A percentile compares a stretch with the other conserved stretches of the same genome.
Evolutionary conservation across 1,284 basidiomycete genomes (phyloP).

Genomic region (Tetrapyrgos nigripes): DNA sequence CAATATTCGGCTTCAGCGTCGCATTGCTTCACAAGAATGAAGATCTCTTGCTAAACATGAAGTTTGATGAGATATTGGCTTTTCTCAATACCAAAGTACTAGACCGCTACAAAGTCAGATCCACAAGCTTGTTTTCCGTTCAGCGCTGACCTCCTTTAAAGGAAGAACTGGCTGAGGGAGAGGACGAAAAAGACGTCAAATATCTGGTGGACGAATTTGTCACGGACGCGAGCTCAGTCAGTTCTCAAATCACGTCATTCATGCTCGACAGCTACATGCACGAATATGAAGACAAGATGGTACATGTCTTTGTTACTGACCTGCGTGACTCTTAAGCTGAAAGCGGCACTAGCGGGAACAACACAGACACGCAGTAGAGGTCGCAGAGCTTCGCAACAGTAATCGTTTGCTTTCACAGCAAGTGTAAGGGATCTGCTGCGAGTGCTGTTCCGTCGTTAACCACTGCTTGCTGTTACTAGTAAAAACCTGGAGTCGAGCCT

Average conservation of each 20-base stretch:
- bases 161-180: slow-evolving; percentile 36
- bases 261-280: slow-evolving; percentile 89
- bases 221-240: slow-evolving; percentile 79
- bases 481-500: slow-evolving; percentile 81
- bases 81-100: slow-evolving; percentile 86
- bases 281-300: slow-evolving; percentile 81
- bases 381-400: slow-evolving; percentile 80
- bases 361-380: slow-evolving; percentile 74
- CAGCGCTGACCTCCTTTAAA: slow-evolving; percentile 19
- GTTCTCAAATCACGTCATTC: slow-evolving; percentile 80
- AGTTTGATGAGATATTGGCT: slow-evolving; percentile 88
- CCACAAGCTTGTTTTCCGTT: slow-evolving; percentile 2
- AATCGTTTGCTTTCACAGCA: slow-evolving; percentile 82
- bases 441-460: slow-evolving; percentile 18
- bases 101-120: slow-evolving; percentile 75
- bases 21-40: slow-evolving; percentile 91
- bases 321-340: slow-evolving; percentile 30
- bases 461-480: slow-evolving; percentile 42
- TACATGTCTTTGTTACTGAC: slow-evolving; percentile 30
- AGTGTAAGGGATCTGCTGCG: slow-evolving; percentile 62
- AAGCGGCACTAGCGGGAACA: slow-evolving; percentile 66
- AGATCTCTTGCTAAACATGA: slow-evolving; percentile 74
- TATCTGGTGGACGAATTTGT: slow-evolving; percentile 87
- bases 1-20: slow-evolving; percentile 95
- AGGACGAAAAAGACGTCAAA: slow-evolving; percentile 32